Evolutionary conservation across 805 yeast genomes (phyloP), one percentile per base, ranked within the genome.

Genomic region (Teunomyces atbi): DNA sequence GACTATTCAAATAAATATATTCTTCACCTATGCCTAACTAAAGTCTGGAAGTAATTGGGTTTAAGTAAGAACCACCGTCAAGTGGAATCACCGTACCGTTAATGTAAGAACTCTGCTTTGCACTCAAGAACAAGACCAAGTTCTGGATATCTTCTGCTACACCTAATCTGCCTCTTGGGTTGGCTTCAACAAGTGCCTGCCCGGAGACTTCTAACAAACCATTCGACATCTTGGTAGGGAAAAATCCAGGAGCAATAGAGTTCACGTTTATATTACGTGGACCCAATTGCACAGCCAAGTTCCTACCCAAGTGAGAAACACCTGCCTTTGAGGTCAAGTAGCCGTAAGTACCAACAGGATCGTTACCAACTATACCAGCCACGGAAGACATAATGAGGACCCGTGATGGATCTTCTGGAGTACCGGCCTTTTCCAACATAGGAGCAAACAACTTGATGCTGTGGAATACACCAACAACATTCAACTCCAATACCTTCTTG

Each of bases 301-400:
- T 65, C 62, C 79, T 81, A 26, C 84, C 83, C 62, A 85, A 58
- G 60, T 85, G 91, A 47, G 81, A 76, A 4, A 86, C 82, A 36
- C 87, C 91, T 3, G 90, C 87, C 62, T 85, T 85, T 35, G 90
- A 83, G 13, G 90, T 86, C 37, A 76, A 58, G 63, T 85, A 85
- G 5, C 91, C 91, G 56, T 81, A 86, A 6, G 85, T 76, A 11
- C 86, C 86, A 4, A 74, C 78, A 18, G 75, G 73, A 46, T 68
- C 68, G 13, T 67, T 51, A 13, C 75, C 64, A 16, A 75, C 60
- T 19, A 76, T 28, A 0, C 85, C 84, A 1, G 85, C 82, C 27
- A 83, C 75, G 1, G 90, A 84, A 3, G 89, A 84, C 71, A 81
- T 82, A 48, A 84, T 76, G 45, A 85, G 53, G 6, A 84, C 73